phyloP scores from a whole-genome alignment of 345 rosid species.

The Murraya paniculata region DNA sequence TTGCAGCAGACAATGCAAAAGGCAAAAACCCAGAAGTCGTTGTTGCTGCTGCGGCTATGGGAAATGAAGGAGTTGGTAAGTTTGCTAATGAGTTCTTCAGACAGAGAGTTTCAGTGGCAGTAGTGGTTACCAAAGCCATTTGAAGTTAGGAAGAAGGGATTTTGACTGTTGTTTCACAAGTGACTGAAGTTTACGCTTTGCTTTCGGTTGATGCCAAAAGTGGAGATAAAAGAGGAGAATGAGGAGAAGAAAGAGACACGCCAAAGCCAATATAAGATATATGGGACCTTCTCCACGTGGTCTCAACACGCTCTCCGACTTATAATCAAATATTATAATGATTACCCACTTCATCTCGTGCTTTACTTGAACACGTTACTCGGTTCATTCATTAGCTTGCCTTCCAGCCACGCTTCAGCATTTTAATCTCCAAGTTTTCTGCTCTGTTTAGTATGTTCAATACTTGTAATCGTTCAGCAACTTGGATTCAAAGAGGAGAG shows the following conservation, averaged over 20 bases:
- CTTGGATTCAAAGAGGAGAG: neutral
- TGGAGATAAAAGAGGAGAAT: slow-evolving; percentile 18
- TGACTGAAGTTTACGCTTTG: neutral
- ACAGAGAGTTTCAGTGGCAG: slow-evolving; percentile 27
- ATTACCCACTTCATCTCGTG: neutral
- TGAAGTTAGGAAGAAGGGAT: neutral
- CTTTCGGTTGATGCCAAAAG: neutral
- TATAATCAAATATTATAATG: too few relatives aligned
- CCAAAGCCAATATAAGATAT: neutral
- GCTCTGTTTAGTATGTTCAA: neutral
- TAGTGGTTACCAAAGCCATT: slow-evolving; percentile 46
- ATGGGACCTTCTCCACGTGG: slow-evolving; percentile 32
- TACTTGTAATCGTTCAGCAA: neutral
- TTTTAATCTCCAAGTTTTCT: too few relatives aligned
- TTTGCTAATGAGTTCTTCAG: slow-evolving; percentile 15
- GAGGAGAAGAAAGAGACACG: slow-evolving; percentile 78
- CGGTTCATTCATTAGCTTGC: neutral
- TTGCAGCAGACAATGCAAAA: slow-evolving; percentile 12
- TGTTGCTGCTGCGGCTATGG: neutral
- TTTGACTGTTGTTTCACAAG: neutral
- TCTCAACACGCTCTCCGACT: slow-evolving; percentile 18
- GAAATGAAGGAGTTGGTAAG: slow-evolving; percentile 27
- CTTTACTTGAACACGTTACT: neutral
- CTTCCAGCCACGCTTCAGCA: too few relatives aligned
- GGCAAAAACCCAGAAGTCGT: slow-evolving; percentile 19